phyloP scores from a whole-genome alignment of 768 basidiomycete species.

The Pleurotus sapidus region DNA sequence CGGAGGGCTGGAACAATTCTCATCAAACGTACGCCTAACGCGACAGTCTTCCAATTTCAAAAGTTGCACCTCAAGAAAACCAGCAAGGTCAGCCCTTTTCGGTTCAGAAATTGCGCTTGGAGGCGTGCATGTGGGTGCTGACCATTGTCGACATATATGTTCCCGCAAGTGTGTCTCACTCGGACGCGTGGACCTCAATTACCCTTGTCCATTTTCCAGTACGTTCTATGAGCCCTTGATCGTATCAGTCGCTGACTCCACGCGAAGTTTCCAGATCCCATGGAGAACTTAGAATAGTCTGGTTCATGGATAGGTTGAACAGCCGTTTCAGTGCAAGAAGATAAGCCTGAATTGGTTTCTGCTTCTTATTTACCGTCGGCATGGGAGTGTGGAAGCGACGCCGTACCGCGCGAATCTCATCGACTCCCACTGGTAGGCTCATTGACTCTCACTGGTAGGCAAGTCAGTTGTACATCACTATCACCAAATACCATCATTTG shows the following conservation, averaged over 20 bases:
- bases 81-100: too few species aligned
- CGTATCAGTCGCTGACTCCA: neutral
- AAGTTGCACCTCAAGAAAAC: too few species aligned
- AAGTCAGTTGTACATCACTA: neutral
- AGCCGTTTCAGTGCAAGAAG: neutral
- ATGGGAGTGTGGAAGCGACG: slow-evolving; percentile 1
- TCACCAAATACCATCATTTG: neutral
- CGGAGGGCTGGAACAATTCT: too few species aligned
- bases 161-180: too few species aligned
- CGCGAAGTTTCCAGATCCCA: neutral
- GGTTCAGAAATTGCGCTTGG: too few species aligned
- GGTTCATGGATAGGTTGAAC: neutral
- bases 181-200: too few species aligned
- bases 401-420: neutral
- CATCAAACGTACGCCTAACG: too few species aligned
- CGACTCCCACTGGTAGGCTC: neutral
- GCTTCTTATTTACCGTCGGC: slow-evolving; percentile 5
- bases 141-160: too few species aligned
- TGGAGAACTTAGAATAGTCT: neutral
- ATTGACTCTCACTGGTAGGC: neutral
- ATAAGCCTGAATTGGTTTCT: neutral
- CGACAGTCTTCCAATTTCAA: too few species aligned
- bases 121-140: too few species aligned
- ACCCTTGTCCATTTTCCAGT: neutral
- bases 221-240: neutral